phyloP scores from a whole-genome alignment of 768 basidiomycete genomes.

The Tephrocybe sp. region DNA sequence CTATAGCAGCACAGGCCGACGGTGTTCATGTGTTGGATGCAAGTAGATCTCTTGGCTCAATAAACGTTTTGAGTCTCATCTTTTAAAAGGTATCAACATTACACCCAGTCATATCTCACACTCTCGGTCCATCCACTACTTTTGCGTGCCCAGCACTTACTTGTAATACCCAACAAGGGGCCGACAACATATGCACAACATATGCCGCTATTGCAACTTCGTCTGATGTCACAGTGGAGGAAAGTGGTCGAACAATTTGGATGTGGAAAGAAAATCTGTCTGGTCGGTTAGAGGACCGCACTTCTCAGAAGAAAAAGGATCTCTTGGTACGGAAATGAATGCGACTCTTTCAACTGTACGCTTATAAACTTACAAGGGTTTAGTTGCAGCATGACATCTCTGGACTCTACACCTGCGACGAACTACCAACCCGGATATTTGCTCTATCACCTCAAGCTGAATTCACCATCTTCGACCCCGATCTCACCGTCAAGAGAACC shows the following conservation, averaged over 20 bases:
- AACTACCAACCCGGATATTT: constrained; percentile 24
- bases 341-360: constrained; percentile 13
- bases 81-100: constrained; percentile 53
- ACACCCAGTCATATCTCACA: constrained; percentile 68
- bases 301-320: constrained; percentile 37
- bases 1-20: constrained; percentile 69
- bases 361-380: constrained; percentile 13
- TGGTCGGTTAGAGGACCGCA: constrained; percentile 29
- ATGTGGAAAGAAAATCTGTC: constrained; percentile 59
- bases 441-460: constrained; percentile 30
- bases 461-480: constrained; percentile 29
- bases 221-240: constrained; percentile 40
- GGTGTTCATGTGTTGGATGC: constrained; percentile 79
- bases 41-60: constrained; percentile 22
- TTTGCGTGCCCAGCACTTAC: constrained; percentile 64
- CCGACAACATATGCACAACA: constrained; percentile 44
- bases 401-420: constrained; percentile 23
- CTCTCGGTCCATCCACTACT: constrained; percentile 61
- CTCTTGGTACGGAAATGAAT: constrained; percentile 5
- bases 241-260: constrained; percentile 55
- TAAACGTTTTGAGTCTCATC: constrained; percentile 1
- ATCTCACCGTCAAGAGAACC: constrained; percentile 24
- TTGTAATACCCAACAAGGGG: constrained; percentile 28
- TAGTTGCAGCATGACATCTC: constrained; percentile 46
- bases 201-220: constrained; percentile 55